These are phyloP conservation scores for Trichoderma atroviride DNA, from an alignment of 2,329 filamentous ascomycete species.

Conservation along the genomic window DNA sequence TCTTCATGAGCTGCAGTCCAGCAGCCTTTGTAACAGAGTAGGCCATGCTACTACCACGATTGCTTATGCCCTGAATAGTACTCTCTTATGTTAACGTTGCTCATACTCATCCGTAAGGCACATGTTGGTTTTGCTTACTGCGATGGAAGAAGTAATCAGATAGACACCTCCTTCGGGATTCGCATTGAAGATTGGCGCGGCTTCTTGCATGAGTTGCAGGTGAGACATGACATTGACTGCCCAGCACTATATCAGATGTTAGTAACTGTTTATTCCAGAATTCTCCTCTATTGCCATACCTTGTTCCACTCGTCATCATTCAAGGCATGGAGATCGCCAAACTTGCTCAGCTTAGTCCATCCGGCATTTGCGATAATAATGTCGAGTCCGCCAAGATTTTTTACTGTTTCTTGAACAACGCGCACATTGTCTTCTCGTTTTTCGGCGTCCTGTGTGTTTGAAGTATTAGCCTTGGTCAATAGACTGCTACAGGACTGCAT, in stretches of 20 bases:
- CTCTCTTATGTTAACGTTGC: background rate
- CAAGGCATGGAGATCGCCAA: constrained; percentile 12
- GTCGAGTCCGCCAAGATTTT: constrained; percentile 15
- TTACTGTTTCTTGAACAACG: constrained; percentile 13
- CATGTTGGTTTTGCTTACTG: background rate
- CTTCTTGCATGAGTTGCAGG: constrained; percentile 22
- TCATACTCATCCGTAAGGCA: too few species aligned
- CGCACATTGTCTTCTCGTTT: constrained; percentile 19
- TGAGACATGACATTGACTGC: constrained; percentile 24
- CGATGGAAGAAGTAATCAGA: constrained; percentile 18
- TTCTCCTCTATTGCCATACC: background rate
- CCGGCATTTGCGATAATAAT: constrained; percentile 23
- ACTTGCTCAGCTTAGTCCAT: constrained; percentile 19
- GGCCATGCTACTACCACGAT: constrained; percentile 20
- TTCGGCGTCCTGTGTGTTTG: constrained; percentile 1
- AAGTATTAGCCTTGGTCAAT: background rate
- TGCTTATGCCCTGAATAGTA: background rate
- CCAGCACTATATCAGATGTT: background rate
- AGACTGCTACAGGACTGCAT: background rate
- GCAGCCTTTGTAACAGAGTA: constrained; percentile 22
- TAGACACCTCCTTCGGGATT: constrained; percentile 21
- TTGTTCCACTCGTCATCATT: constrained; percentile 24
- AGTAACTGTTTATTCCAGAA: background rate
- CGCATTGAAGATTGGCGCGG: constrained; percentile 17
- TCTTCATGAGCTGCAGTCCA: constrained; percentile 22